Conservation (phyloP, 2,329 filamentous ascomycete genomes). For the Bipolaris oryzae region DNA sequence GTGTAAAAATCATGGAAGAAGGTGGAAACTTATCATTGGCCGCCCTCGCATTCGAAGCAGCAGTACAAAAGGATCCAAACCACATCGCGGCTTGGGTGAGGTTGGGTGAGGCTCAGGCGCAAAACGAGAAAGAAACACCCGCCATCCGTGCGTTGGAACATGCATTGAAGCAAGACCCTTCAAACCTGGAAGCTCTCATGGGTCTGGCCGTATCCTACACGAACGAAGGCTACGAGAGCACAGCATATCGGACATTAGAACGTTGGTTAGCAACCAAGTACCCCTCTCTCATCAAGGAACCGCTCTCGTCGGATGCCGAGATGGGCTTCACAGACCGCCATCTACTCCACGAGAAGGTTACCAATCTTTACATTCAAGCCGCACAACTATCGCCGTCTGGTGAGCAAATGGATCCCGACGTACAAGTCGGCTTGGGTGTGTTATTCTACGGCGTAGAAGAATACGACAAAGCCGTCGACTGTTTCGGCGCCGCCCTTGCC, state of each 20-base stretch:
- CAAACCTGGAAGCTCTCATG: conserved; percentile 90
- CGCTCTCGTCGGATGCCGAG: conserved; percentile 77
- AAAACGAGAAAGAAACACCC: conserved; percentile 97
- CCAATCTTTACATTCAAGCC: conserved; percentile 86
- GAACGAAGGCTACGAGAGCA: conserved; percentile 97
- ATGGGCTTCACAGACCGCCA: conserved; percentile 94
- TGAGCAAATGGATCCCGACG: conserved; percentile 96
- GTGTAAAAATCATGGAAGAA: conserved; percentile 88
- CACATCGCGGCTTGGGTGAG: conserved; percentile 95
- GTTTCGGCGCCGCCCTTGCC: conserved; percentile 90
- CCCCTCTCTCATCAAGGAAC: conserved; percentile 75
- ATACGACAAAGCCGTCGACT: conserved; percentile 98
- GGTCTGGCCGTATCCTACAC: conserved; percentile 95
- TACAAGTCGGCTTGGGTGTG: conserved; percentile 95
- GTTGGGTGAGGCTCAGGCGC: conserved; percentile 88
- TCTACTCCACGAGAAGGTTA: conserved; percentile 87
- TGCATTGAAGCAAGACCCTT: conserved; percentile 83
- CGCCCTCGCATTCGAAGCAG: conserved; percentile 92
- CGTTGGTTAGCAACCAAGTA: conserved; percentile 97
- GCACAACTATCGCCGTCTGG: conserved; percentile 91
- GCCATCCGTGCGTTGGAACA: conserved; percentile 93
- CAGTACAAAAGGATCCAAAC: conserved; percentile 84
- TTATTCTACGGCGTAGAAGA: conserved; percentile 98
- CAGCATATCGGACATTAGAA: conserved; percentile 93
- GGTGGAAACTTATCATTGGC: conserved; percentile 94